A percentile compares a stretch with the other conserved stretches of the same genome.
Evolutionary conservation across 2,329 filamentous ascomycete species (phyloP).

Genomic region (Didymella pomorum): DNA sequence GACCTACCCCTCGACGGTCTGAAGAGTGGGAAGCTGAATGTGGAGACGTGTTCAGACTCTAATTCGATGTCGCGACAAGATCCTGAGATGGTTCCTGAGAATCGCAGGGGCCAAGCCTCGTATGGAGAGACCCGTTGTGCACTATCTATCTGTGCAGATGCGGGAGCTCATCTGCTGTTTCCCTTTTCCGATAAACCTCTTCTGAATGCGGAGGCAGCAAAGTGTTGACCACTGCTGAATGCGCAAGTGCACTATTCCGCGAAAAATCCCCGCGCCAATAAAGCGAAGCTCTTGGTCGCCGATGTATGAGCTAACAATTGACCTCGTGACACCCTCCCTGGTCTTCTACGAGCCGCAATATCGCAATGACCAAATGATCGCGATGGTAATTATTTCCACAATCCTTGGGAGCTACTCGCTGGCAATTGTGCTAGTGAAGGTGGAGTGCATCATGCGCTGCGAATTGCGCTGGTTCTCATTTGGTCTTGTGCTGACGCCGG

Average conservation of each 20-base stretch:
- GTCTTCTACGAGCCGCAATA: slow-evolving; percentile 13
- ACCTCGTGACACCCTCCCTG: slow-evolving; percentile 17
- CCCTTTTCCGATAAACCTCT: slow-evolving; percentile 24
- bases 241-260: slow-evolving; percentile 11
- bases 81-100: slow-evolving; percentile 11
- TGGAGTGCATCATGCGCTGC: slow-evolving; percentile 14
- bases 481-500: slow-evolving; percentile 9
- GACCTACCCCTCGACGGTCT: slow-evolving; percentile 12
- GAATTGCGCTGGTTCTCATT: slow-evolving; percentile 8
- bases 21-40: slow-evolving; percentile 12
- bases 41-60: slow-evolving; percentile 18
- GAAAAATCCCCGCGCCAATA: slow-evolving; percentile 32
- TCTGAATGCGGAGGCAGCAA: slow-evolving; percentile 22
- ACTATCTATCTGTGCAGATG: slow-evolving; percentile 10
- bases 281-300: slow-evolving; percentile 40
- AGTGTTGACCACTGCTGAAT: slow-evolving; percentile 10
- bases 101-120: slow-evolving; percentile 8
- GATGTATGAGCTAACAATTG: slow-evolving; percentile 29
- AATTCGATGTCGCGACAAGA: slow-evolving; percentile 22
- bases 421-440: slow-evolving; percentile 10
- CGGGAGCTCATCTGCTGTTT: slow-evolving; percentile 1
- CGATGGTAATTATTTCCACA: slow-evolving; percentile 6
- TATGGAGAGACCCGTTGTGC: slow-evolving; percentile 8
- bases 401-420: neutral
- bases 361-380: slow-evolving; percentile 7